Evolutionary conservation across 2,329 filamentous ascomycete genomes (phyloP).

Genomic region (Stachybotrys chartarum): DNA sequence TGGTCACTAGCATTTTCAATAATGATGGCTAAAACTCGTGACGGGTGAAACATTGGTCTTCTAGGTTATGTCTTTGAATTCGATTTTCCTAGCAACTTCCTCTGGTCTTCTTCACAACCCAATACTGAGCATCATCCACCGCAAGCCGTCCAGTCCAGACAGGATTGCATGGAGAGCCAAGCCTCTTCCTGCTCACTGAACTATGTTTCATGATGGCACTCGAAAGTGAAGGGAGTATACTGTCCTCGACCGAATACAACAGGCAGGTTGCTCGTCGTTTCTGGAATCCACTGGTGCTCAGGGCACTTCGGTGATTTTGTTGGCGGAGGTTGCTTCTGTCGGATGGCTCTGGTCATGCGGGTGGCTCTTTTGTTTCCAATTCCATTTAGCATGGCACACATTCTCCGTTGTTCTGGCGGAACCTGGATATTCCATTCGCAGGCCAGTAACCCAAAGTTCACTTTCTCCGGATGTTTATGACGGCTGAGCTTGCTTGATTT

Average conservation of each 20-base stretch:
- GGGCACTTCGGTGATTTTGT: background rate
- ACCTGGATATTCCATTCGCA: slow-evolving; percentile 27
- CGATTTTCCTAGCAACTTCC: too few relatives aligned
- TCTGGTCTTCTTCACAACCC: too few relatives aligned
- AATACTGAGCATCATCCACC: too few relatives aligned
- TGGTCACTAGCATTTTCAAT: too few relatives aligned
- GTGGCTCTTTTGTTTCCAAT: background rate
- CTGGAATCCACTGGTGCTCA: background rate
- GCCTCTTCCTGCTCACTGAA: too few relatives aligned
- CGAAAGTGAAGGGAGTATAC: background rate
- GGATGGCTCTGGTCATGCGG: background rate
- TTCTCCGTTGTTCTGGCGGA: background rate
- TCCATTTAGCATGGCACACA: background rate
- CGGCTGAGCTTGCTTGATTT: slow-evolving; percentile 22
- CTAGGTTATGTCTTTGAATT: background rate
- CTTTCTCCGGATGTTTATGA: slow-evolving; percentile 24
- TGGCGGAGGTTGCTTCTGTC: background rate
- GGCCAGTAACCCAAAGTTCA: slow-evolving; percentile 32
- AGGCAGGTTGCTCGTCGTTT: background rate
- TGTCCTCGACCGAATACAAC: background rate
- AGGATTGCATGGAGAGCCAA: too few relatives aligned
- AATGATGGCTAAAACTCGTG: too few relatives aligned
- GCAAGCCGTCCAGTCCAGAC: too few relatives aligned
- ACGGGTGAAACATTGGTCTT: background rate
- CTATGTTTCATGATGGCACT: background rate